Evolutionary conservation across 2,329 filamentous ascomycete genomes (phyloP).

Genomic region (Plenodomus biglobosus): DNA sequence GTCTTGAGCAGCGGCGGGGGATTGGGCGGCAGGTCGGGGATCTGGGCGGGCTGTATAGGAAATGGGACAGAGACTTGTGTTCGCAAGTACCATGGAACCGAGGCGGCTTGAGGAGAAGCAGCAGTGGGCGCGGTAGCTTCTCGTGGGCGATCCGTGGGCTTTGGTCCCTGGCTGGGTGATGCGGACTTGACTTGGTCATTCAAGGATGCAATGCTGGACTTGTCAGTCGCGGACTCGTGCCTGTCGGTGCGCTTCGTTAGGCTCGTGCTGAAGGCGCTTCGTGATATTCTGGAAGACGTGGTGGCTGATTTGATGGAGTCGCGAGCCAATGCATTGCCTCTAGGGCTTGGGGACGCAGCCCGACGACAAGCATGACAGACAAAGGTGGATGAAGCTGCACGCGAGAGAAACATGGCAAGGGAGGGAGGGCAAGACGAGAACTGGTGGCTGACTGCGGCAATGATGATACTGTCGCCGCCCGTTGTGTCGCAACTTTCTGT

Average conservation of each 20-base stretch:
- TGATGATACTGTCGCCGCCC: background rate
- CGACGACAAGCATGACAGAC: constrained; percentile 30
- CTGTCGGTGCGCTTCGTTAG: constrained; percentile 12
- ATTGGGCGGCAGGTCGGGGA: constrained; percentile 66
- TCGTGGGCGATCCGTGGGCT: background rate
- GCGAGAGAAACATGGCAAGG: constrained; percentile 27
- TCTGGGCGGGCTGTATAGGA: constrained; percentile 55
- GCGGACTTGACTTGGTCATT: no score
- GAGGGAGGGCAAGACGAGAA: background rate
- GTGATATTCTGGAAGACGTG: constrained; percentile 7
- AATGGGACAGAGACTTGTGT: constrained; percentile 50
- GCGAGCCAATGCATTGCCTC: constrained; percentile 12
- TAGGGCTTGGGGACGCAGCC: background rate
- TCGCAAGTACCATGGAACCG: constrained; percentile 77
- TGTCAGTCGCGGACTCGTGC: constrained; percentile 10
- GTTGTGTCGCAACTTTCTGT: constrained; percentile 10
- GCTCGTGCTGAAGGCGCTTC: constrained; percentile 27
- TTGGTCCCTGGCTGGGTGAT: no score
- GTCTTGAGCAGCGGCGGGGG: constrained; percentile 71
- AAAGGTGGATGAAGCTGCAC: constrained; percentile 21
- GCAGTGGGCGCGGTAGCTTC: constrained; percentile 6
- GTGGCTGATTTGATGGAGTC: background rate
- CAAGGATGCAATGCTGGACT: no score
- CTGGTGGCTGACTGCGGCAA: background rate
- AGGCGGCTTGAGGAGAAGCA: constrained; percentile 9